Evolutionary conservation across 345 rosid genomes (phyloP).

Genomic region (Punica granatum): DNA sequence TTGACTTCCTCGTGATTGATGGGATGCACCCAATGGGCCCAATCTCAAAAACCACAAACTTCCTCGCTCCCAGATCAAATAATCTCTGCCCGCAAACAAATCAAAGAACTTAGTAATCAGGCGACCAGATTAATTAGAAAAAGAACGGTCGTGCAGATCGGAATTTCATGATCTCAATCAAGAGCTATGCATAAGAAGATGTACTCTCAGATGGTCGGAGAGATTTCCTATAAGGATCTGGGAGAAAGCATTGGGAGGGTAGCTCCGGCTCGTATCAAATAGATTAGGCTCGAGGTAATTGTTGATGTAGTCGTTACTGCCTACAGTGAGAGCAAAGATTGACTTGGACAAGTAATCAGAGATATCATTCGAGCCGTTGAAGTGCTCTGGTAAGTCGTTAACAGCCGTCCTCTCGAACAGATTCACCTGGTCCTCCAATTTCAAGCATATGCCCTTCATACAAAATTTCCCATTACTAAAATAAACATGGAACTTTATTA

Average conservation of each 20-base stretch:
- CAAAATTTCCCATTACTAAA: background rate
- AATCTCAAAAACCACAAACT: constrained; percentile 31
- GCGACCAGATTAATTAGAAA: background rate
- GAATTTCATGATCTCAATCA: background rate
- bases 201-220: constrained; percentile 23
- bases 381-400: constrained; percentile 11
- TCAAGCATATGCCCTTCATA: constrained; percentile 38
- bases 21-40: constrained; percentile 50
- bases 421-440: constrained; percentile 28
- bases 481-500: background rate
- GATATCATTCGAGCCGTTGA: constrained; percentile 8
- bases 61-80: constrained; percentile 31
- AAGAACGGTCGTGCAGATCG: too few species aligned
- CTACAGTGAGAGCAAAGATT: constrained; percentile 19
- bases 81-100: too few species aligned
- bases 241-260: constrained; percentile 22
- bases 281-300: constrained; percentile 8
- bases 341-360: constrained; percentile 27
- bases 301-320: constrained; percentile 37
- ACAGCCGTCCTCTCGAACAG: constrained; percentile 18
- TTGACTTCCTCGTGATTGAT: constrained; percentile 13
- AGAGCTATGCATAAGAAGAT: too few species aligned
- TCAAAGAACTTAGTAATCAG: background rate
- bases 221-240: constrained; percentile 19
- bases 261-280: constrained; percentile 1